Evolutionary conservation across 768 basidiomycete species (phyloP).

Genomic region (Termitomyces sp.): DNA sequence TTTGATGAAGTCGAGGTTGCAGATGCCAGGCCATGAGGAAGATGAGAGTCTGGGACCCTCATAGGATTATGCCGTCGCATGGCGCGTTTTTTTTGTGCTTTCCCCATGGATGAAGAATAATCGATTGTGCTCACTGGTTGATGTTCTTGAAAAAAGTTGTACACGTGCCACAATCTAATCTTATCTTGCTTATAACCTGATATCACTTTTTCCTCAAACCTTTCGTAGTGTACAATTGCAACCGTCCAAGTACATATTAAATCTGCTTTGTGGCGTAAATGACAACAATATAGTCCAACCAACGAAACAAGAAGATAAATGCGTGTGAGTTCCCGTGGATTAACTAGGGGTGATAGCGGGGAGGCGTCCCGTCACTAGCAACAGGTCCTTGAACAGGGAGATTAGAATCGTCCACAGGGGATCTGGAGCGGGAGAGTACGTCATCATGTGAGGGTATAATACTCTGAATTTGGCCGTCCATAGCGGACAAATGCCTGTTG

Average conservation of each 20-base stretch:
- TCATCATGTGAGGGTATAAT: slow-evolving; percentile 2
- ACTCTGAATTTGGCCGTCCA: neutral
- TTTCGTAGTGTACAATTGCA: neutral
- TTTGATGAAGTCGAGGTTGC: slow-evolving; percentile 72
- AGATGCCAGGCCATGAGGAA: slow-evolving; percentile 75
- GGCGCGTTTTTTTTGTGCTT: slow-evolving; percentile 81
- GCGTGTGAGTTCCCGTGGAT: neutral
- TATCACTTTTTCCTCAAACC: neutral
- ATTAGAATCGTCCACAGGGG: neutral
- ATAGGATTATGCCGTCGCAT: slow-evolving; percentile 91
- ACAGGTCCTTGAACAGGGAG: slow-evolving; percentile 14
- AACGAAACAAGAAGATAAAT: slow-evolving; percentile 8
- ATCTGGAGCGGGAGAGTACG: neutral
- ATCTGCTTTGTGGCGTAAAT: neutral
- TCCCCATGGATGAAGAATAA: slow-evolving; percentile 61
- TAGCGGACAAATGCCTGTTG: neutral
- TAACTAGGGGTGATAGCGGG: slow-evolving; percentile 15
- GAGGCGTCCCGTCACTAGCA: slow-evolving; percentile 16
- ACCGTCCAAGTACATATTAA: neutral
- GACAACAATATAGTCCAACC: slow-evolving; percentile 4
- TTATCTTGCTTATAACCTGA: slow-evolving; percentile 5
- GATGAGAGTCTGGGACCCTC: slow-evolving; percentile 88
- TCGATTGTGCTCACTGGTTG: neutral
- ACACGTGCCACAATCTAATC: slow-evolving; percentile 13
- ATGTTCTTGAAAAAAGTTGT: slow-evolving; percentile 3